Conservation (phyloP, 345 rosid species). For the Physaria fendleri region DNA sequence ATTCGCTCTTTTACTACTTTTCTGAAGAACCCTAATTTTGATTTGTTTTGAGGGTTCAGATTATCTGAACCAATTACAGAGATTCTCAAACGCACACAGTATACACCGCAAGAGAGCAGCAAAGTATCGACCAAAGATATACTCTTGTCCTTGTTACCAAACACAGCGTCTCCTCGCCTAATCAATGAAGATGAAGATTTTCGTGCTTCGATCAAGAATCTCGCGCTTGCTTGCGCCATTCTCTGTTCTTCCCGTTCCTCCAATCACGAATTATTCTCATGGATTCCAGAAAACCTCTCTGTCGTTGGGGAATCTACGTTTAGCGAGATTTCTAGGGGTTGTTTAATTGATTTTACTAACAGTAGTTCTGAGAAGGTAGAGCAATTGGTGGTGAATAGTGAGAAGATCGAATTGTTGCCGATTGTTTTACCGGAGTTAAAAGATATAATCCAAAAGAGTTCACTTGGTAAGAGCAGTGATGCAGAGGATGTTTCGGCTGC, state of each 20-base stretch:
- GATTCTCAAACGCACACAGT: conserved; percentile 35
- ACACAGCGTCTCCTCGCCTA: conserved; percentile 7
- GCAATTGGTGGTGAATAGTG: conserved; percentile 27
- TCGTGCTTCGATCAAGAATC: conserved; percentile 32
- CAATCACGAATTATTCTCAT: conserved; percentile 52
- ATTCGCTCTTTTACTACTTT: neutral
- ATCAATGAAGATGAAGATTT: conserved; percentile 20
- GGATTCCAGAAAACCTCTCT: conserved; percentile 50
- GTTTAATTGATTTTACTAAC: conserved; percentile 15
- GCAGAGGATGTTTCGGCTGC: conserved; percentile 50
- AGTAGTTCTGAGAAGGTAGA: conserved; percentile 19
- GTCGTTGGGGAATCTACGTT: conserved; percentile 34
- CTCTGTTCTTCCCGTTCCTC: conserved; percentile 52
- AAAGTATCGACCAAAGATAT: conserved; percentile 41
- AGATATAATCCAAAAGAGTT: conserved; percentile 57
- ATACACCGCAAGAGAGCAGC: conserved; percentile 41
- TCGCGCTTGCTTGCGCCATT: conserved; percentile 64
- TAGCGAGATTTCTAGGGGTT: conserved; percentile 36
- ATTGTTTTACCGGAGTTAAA: conserved; percentile 52
- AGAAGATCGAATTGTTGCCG: conserved; percentile 46
- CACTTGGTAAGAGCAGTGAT: conserved; percentile 47
- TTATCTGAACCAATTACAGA: conserved; percentile 35
- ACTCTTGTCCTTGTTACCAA: conserved; percentile 48
- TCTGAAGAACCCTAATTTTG: conserved; percentile 9
- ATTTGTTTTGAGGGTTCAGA: conserved; percentile 33